phyloP scores from a whole-genome alignment of 768 basidiomycete genomes.

The Nevesoporus exiguus region DNA sequence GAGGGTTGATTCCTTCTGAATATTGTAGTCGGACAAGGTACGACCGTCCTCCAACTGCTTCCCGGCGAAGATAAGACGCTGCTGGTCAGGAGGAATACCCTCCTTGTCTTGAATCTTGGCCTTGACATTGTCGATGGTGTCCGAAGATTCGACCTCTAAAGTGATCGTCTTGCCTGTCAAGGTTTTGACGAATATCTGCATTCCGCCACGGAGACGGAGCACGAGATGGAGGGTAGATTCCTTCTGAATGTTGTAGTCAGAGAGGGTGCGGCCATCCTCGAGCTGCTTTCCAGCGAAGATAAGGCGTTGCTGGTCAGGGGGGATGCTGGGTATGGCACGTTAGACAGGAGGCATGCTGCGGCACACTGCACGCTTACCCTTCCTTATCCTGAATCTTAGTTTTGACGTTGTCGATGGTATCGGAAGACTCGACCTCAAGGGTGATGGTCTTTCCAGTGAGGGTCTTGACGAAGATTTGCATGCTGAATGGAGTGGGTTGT shows the following conservation, averaged over 20 bases:
- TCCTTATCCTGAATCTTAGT: slow-evolving; percentile 73
- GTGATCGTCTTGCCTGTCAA: slow-evolving; percentile 90
- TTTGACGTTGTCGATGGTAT: slow-evolving; percentile 28
- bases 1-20: slow-evolving; percentile 86
- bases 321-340: slow-evolving; percentile 45
- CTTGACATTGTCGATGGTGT: slow-evolving; percentile 86
- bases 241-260: slow-evolving; percentile 93
- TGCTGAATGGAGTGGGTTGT: slow-evolving; percentile 12
- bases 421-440: slow-evolving; percentile 28
- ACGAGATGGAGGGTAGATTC: slow-evolving; percentile 88
- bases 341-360: not conserved
- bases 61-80: slow-evolving; percentile 88
- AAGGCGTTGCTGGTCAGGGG: slow-evolving; percentile 90
- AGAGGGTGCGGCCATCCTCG: slow-evolving; percentile 88
- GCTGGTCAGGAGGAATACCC: slow-evolving; percentile 84
- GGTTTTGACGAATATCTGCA: slow-evolving; percentile 83
- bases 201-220: slow-evolving; percentile 87
- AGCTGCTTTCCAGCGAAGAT: slow-evolving; percentile 97
- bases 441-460: slow-evolving; percentile 83
- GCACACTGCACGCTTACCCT: slow-evolving; percentile 26
- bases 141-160: slow-evolving; percentile 83
- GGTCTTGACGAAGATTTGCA: slow-evolving; percentile 83
- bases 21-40: slow-evolving; percentile 87
- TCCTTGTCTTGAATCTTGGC: slow-evolving; percentile 95
- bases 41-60: slow-evolving; percentile 92